These are phyloP conservation scores for Logfia minima DNA, from an alignment of 129 eudicot genomes.

Conservation along the genomic window DNA sequence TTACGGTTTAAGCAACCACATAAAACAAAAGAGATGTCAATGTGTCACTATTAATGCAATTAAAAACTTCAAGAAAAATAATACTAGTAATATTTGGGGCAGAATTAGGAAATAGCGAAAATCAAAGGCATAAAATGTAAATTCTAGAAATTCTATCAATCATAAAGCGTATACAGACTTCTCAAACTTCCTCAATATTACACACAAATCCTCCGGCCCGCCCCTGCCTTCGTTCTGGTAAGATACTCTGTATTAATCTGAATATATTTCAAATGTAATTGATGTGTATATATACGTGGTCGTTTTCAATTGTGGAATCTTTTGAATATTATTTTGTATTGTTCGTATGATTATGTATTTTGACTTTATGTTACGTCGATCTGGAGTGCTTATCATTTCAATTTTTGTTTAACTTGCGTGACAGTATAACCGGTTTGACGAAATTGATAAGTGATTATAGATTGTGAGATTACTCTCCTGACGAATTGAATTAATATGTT, in stretches of 20 bases:
- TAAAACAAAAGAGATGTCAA: not conserved
- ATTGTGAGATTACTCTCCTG: conserved; percentile 23
- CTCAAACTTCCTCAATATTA: conserved; percentile 27
- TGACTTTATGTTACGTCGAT: conserved; percentile 29
- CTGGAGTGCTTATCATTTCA: not conserved
- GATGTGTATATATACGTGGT: not conserved
- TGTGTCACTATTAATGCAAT: no score
- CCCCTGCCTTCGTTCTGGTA: conserved; percentile 16
- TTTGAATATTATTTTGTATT: not conserved
- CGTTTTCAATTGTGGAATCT: not conserved
- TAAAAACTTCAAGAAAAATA: not conserved
- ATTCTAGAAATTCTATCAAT: conserved; percentile 5
- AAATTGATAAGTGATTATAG: conserved; percentile 12
- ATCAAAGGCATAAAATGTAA: not conserved
- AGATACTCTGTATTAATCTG: conserved; percentile 3
- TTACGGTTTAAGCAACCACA: not conserved
- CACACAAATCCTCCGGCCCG: conserved; percentile 27
- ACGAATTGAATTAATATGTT: not conserved
- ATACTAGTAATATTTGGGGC: not conserved
- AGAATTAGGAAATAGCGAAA: conserved; percentile 10
- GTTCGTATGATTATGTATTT: conserved; percentile 7
- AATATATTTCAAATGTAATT: not conserved
- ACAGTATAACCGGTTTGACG: not conserved
- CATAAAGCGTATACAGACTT: conserved; percentile 25
- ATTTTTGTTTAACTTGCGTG: not conserved